These are phyloP conservation scores for Xylaria sp. DNA, from an alignment of 2,329 filamentous ascomycete species.

Conservation along the genomic window DNA sequence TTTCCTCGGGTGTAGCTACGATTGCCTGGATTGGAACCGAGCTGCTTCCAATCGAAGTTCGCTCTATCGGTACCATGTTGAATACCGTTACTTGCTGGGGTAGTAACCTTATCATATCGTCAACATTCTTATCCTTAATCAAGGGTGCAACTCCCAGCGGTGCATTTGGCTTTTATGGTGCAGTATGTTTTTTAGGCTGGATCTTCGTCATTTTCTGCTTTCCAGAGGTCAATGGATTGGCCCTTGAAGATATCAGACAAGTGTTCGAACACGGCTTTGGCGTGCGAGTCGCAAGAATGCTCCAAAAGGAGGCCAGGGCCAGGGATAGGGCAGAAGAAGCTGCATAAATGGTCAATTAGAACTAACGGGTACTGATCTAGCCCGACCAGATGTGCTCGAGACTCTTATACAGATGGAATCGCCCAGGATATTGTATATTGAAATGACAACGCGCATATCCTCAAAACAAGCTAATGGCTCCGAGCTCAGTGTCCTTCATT, in stretches of 20 bases:
- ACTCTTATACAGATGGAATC: no score
- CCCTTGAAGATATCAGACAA: conserved; percentile 49
- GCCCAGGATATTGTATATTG: no score
- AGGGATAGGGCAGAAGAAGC: background rate
- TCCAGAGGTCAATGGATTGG: conserved; percentile 56
- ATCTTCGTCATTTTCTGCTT: conserved; percentile 52
- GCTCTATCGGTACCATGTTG: conserved; percentile 51
- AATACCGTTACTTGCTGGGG: conserved; percentile 50
- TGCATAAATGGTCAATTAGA: background rate
- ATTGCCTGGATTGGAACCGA: conserved; percentile 52
- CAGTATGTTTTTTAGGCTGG: conserved; percentile 52
- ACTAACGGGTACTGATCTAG: no score
- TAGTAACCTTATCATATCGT: conserved; percentile 52
- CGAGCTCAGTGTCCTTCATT: no score
- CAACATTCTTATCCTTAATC: conserved; percentile 54
- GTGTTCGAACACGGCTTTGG: conserved; percentile 5
- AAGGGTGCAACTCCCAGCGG: conserved; percentile 51
- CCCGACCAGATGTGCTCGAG: no score
- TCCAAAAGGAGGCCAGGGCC: background rate
- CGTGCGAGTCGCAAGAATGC: background rate
- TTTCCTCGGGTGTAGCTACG: conserved; percentile 48
- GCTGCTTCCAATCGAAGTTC: conserved; percentile 51
- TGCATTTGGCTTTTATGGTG: conserved; percentile 55
- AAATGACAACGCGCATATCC: no score
- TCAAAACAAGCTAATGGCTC: no score